Conservation (phyloP, 2,329 filamentous ascomycete genomes). For the Ceratocystis destructans region DNA sequence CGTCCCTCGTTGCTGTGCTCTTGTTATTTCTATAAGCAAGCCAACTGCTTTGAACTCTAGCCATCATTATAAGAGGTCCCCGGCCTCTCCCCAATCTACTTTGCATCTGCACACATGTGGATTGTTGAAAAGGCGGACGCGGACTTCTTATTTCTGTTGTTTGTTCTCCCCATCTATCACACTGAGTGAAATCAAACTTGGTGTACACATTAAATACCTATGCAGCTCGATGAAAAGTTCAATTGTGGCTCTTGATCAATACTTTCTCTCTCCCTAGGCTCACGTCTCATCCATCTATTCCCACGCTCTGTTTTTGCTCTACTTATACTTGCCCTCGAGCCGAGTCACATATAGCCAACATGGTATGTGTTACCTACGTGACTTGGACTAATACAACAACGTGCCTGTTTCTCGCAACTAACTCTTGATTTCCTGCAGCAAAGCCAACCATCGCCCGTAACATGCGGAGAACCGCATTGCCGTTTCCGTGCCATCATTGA, state of each 20-base stretch:
- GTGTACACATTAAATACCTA: neutral
- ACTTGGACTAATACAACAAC: neutral
- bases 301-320: neutral
- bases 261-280: too few species aligned
- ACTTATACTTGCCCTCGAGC: neutral
- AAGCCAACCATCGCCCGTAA: neutral
- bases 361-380: neutral
- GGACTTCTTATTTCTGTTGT: neutral
- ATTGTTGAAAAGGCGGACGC: neutral
- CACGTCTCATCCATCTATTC: too few species aligned
- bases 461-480: constrained; percentile 6
- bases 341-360: neutral
- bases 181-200: neutral
- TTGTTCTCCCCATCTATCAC: neutral
- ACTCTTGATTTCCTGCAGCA: neutral
- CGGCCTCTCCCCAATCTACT: neutral
- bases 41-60: neutral
- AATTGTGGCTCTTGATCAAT: too few species aligned
- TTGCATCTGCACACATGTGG: neutral
- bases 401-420: neutral
- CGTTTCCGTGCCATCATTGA: constrained; percentile 15
- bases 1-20: constrained; percentile 4
- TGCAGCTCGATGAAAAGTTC: too few species aligned
- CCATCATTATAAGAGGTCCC: neutral
- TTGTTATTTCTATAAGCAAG: neutral